Evolutionary conservation across 129 eudicot genomes (phyloP).

Genomic region (Chrysanthemum seticuspe): DNA sequence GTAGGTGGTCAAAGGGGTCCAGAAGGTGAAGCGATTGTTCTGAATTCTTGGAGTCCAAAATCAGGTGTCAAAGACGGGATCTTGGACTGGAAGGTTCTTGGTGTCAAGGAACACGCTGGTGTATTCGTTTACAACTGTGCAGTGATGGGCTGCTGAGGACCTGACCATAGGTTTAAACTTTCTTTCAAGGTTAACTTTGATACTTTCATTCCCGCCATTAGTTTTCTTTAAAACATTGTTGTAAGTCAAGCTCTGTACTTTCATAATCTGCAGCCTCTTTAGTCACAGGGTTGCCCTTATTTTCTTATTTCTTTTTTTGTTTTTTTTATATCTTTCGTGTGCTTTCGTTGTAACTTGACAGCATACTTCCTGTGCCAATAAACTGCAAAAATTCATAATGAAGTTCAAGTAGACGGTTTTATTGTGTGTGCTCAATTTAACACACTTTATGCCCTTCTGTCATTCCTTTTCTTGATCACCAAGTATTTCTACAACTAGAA

Average conservation of each 20-base stretch:
- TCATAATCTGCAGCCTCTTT: slow-evolving; percentile 8
- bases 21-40: slow-evolving; percentile 55
- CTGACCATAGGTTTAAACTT: slow-evolving; percentile 7
- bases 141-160: slow-evolving; percentile 61
- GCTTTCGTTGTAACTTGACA: slow-evolving; percentile 13
- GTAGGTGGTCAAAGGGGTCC: slow-evolving; percentile 64
- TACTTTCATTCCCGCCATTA: slow-evolving; percentile 1
- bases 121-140: slow-evolving; percentile 73
- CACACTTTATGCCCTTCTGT: too few relatives aligned
- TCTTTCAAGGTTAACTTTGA: slow-evolving; percentile 4
- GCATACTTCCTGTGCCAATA: slow-evolving; percentile 19
- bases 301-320: too few relatives aligned
- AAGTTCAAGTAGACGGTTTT: slow-evolving; percentile 16
- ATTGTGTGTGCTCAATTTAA: not conserved
- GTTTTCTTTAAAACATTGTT: not conserved
- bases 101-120: slow-evolving; percentile 59
- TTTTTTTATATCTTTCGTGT: slow-evolving; percentile 7
- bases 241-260: slow-evolving; percentile 9
- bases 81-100: slow-evolving; percentile 63
- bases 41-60: slow-evolving; percentile 57
- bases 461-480: too few relatives aligned
- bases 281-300: slow-evolving; percentile 2
- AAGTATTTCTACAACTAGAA: too few relatives aligned
- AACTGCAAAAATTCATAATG: slow-evolving; percentile 18
- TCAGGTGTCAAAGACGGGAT: slow-evolving; percentile 45